A percentile compares a stretch with the other conserved stretches of the same genome.
phyloP scores from a whole-genome alignment of 139 green algal genomes.

The Auxenochlorella pyrenoidosa region DNA sequence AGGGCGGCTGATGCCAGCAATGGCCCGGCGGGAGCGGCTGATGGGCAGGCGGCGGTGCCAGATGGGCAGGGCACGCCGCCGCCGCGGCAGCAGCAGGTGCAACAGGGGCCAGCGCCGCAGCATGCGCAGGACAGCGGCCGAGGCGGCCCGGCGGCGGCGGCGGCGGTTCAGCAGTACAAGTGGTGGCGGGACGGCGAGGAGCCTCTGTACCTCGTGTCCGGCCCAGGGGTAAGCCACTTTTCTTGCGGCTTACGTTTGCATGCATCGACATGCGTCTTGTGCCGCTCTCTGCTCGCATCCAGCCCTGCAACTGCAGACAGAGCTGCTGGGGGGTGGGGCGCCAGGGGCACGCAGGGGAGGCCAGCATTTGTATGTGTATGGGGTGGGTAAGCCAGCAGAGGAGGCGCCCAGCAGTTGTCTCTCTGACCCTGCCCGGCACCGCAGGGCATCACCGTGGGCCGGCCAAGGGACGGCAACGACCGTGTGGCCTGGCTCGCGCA shows the following conservation, averaged over 20 bases:
- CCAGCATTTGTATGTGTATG: no score
- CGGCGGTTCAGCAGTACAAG: conserved; percentile 34
- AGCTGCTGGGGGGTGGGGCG: no score
- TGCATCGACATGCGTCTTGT: no score
- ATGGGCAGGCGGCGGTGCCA: neutral
- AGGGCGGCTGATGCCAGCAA: neutral
- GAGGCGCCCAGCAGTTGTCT: neutral
- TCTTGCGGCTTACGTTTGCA: no score
- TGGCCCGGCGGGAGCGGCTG: conserved; percentile 15
- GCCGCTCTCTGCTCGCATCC: neutral
- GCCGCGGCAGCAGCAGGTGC: neutral
- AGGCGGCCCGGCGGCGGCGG: neutral
- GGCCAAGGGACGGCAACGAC: conserved; percentile 80
- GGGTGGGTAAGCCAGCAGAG: no score
- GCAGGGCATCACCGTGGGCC: conserved; percentile 69
- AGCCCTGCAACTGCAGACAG: no score
- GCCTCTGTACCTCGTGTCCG: conserved; percentile 75
- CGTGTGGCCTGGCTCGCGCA: conserved; percentile 84
- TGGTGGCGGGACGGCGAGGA: conserved; percentile 72
- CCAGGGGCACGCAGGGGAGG: no score
- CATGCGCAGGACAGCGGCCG: neutral
- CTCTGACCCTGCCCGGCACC: neutral
- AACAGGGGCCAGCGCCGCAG: neutral
- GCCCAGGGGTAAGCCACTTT: conserved; percentile 49
- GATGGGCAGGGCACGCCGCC: neutral